Percentiles rank a stretch among this genome's conserved stretches.
Conservation (phyloP, 1,139 yeast species). For the Yamadazyma mexicana region DNA sequence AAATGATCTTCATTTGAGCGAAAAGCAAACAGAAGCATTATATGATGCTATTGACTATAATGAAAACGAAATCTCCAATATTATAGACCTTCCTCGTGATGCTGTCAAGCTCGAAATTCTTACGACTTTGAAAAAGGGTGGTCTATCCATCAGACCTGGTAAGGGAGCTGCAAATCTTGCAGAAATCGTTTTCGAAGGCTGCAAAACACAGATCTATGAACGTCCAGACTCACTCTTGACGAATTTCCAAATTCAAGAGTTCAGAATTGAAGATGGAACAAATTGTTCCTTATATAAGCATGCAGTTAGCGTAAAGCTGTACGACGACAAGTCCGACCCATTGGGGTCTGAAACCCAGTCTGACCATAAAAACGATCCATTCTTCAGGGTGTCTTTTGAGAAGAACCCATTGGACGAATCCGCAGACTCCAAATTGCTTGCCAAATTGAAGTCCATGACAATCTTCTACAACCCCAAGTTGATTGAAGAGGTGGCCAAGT, state of each 20-base stretch:
- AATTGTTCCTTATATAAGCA: conserved; percentile 73
- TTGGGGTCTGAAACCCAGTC: conserved; percentile 28
- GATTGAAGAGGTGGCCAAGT: conserved; percentile 68
- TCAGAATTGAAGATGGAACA: conserved; percentile 87
- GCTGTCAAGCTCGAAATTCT: conserved; percentile 65
- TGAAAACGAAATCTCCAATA: conserved; percentile 55
- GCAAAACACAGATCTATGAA: conserved; percentile 70
- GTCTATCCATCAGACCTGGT: conserved; percentile 57
- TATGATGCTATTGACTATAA: conserved; percentile 94
- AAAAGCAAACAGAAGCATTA: conserved; percentile 76
- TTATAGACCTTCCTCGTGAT: conserved; percentile 72
- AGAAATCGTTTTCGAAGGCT: conserved; percentile 79
- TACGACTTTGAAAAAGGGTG: conserved; percentile 74
- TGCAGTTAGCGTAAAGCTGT: conserved; percentile 80
- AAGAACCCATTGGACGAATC: conserved; percentile 78
- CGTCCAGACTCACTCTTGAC: conserved; percentile 78
- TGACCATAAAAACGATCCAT: conserved; percentile 48
- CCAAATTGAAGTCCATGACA: conserved; percentile 83
- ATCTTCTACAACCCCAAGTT: conserved; percentile 83
- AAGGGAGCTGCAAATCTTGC: conserved; percentile 54
- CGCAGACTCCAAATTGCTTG: conserved; percentile 76
- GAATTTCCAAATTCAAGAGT: conserved; percentile 73
- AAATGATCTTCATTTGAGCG: conserved; percentile 36
- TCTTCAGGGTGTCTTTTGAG: conserved; percentile 82
- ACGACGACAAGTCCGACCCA: conserved; percentile 6